Conservation (phyloP, 345 rosid species). For the Lumnitzera littorea region DNA sequence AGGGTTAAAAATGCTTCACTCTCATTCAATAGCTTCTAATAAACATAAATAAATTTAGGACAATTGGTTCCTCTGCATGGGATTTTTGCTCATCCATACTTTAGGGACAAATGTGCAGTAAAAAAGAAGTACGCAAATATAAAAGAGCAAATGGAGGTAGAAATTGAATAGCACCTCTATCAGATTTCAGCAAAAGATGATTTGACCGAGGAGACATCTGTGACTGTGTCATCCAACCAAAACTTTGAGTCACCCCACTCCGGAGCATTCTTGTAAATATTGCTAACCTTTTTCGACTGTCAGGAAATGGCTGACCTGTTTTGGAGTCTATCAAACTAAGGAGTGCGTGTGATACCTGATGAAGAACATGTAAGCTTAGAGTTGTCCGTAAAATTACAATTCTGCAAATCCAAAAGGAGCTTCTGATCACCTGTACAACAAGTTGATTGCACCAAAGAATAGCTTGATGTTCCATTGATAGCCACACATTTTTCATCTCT, state of each 20-base stretch:
- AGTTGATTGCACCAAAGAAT: slow-evolving; percentile 97
- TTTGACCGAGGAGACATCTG: slow-evolving; percentile 32
- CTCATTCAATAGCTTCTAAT: too few species aligned
- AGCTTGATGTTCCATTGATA: slow-evolving; percentile 99
- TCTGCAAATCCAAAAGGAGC: slow-evolving; percentile 6
- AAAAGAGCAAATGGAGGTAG: slow-evolving; percentile 9
- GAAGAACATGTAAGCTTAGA: slow-evolving; percentile 20
- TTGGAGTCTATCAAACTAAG: slow-evolving; percentile 80
- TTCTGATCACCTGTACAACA: slow-evolving; percentile 80
- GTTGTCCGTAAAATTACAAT: slow-evolving; percentile 7
- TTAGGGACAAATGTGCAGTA: too few species aligned
- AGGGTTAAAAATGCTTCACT: too few species aligned
- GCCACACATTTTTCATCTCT: slow-evolving; percentile 90
- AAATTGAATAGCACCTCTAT: slow-evolving; percentile 23
- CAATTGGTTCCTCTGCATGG: too few species aligned
- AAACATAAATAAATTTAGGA: too few species aligned
- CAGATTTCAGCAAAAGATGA: slow-evolving; percentile 33
- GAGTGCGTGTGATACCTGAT: slow-evolving; percentile 93
- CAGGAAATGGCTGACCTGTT: slow-evolving; percentile 63
- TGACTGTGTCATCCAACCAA: slow-evolving; percentile 56
- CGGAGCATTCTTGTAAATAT: slow-evolving; percentile 75
- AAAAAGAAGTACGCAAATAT: too few species aligned
- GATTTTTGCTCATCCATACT: too few species aligned
- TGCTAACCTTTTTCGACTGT: slow-evolving; percentile 50
- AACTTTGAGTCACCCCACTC: slow-evolving; percentile 72